Evolutionary conservation across 2,329 filamentous ascomycete species (phyloP).

Genomic region (Clonostachys sp.): DNA sequence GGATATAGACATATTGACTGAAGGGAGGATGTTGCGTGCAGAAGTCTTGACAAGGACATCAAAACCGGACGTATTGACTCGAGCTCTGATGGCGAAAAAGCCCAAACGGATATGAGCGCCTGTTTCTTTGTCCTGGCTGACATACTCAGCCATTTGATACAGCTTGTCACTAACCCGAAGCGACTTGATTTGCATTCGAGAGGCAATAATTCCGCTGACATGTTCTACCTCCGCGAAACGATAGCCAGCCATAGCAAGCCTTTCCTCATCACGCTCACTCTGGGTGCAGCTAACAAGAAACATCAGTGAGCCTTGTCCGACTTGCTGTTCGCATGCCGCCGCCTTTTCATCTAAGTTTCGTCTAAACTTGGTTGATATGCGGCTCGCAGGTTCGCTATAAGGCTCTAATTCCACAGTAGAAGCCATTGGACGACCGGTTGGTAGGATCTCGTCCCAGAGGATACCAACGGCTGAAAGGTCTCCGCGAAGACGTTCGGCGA

Average conservation of each 20-base stretch:
- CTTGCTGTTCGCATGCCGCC: constrained; percentile 11
- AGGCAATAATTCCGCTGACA: constrained; percentile 63
- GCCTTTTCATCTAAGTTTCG: too few species aligned
- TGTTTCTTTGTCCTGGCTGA: constrained; percentile 36
- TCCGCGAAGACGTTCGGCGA: constrained; percentile 63
- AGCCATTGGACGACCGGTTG: constrained; percentile 44
- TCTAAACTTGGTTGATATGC: too few species aligned
- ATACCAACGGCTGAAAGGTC: constrained; percentile 60
- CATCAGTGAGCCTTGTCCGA: constrained; percentile 72
- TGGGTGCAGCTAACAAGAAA: constrained; percentile 68
- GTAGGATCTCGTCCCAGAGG: constrained; percentile 72
- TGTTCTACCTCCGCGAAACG: constrained; percentile 70
- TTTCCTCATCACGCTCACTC: constrained; percentile 51
- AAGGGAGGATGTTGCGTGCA: constrained; percentile 56
- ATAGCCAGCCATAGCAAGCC: constrained; percentile 67
- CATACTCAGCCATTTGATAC: constrained; percentile 58
- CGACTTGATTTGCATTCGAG: constrained; percentile 69
- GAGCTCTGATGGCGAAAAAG: constrained; percentile 51
- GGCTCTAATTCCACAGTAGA: too few species aligned
- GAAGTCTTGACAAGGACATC: constrained; percentile 57
- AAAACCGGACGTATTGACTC: constrained; percentile 49
- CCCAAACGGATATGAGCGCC: constrained; percentile 41
- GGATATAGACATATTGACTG: constrained; percentile 46
- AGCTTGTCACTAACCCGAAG: constrained; percentile 58
- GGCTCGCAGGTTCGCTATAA: too few species aligned